Percentiles rank a stretch among this genome's conserved stretches.
Conservation (phyloP, 2,329 filamentous ascomycete species). For the Diaporthe citrichinensis region DNA sequence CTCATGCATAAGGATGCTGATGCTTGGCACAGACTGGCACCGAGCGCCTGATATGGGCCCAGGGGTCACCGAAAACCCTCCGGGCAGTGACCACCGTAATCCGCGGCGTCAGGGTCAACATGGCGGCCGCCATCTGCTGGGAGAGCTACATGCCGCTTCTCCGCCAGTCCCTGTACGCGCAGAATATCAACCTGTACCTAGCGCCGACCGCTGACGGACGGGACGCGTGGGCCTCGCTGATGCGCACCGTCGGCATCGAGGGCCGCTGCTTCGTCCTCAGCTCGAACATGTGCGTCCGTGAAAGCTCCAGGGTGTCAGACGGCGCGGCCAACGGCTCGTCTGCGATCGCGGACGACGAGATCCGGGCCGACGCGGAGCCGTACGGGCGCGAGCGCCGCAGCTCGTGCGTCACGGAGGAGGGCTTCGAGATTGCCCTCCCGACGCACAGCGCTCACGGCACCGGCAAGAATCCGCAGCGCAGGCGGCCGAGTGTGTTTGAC, state of each 20-base stretch:
- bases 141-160: conserved; percentile 96
- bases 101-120: conserved; percentile 82
- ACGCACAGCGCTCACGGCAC: conserved; percentile 41
- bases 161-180: conserved; percentile 85
- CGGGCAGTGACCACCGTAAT: conserved; percentile 85
- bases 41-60: conserved; percentile 90
- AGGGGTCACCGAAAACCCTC: conserved; percentile 84
- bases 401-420: conserved; percentile 62
- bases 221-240: conserved; percentile 85
- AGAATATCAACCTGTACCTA: conserved; percentile 93
- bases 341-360: conserved; percentile 33
- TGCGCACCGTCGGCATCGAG: conserved; percentile 86
- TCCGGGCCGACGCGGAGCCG: conserved; percentile 60
- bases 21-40: conserved; percentile 71
- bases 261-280: conserved; percentile 88
- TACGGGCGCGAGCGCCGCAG: conserved; percentile 51
- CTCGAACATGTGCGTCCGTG: conserved; percentile 86
- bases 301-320: too few relatives aligned
- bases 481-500: conserved; percentile 44
- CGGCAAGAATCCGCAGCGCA: conserved; percentile 26
- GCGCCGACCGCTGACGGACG: conserved; percentile 90
- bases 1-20: conserved; percentile 27
- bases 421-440: conserved; percentile 62
- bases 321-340: not conserved
- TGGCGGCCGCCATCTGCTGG: conserved; percentile 94